Evolutionary conservation across 768 basidiomycete genomes (phyloP).

Genomic region (Boletus sp.): DNA sequence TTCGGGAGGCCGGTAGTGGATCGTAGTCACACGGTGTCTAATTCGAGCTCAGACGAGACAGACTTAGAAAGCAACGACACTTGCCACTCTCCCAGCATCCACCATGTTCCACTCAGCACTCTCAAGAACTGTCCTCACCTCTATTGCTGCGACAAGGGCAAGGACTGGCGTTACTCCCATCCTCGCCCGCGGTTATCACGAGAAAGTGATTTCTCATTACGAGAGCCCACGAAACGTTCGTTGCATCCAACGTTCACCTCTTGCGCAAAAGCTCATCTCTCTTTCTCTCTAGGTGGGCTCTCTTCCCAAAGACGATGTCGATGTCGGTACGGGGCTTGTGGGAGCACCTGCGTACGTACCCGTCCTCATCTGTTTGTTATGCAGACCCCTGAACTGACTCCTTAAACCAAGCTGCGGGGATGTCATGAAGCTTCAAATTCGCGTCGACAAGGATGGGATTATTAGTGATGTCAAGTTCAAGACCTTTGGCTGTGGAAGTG

Average conservation of each 20-base stretch:
- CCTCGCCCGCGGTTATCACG: constrained; percentile 76
- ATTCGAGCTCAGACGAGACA: constrained; percentile 24
- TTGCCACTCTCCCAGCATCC: constrained; percentile 29
- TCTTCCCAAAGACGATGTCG: constrained; percentile 82
- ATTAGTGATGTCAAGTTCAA: constrained; percentile 99
- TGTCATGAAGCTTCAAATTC: constrained; percentile 99
- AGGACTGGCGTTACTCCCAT: constrained; percentile 46
- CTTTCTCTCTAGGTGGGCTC: constrained; percentile 75
- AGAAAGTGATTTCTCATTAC: constrained; percentile 97
- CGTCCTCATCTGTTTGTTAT: neutral
- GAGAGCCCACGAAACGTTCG: constrained; percentile 95
- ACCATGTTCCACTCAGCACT: constrained; percentile 71
- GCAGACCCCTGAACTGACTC: constrained; percentile 15
- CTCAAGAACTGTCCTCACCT: constrained; percentile 45
- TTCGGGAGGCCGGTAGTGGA: neutral
- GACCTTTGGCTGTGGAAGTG: constrained; percentile 98
- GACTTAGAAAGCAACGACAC: constrained; percentile 5
- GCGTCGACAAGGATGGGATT: constrained; percentile 90
- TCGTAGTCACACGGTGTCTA: neutral
- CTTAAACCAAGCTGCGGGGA: constrained; percentile 73
- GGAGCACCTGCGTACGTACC: constrained; percentile 88
- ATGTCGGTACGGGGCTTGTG: constrained; percentile 97
- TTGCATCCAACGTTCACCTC: constrained; percentile 34
- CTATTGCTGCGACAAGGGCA: constrained; percentile 42
- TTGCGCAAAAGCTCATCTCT: constrained; percentile 51